A percentile compares a stretch with the other conserved stretches of the same genome.
Conservation (phyloP, 768 basidiomycete species). For the Macrocybe gigantea region DNA sequence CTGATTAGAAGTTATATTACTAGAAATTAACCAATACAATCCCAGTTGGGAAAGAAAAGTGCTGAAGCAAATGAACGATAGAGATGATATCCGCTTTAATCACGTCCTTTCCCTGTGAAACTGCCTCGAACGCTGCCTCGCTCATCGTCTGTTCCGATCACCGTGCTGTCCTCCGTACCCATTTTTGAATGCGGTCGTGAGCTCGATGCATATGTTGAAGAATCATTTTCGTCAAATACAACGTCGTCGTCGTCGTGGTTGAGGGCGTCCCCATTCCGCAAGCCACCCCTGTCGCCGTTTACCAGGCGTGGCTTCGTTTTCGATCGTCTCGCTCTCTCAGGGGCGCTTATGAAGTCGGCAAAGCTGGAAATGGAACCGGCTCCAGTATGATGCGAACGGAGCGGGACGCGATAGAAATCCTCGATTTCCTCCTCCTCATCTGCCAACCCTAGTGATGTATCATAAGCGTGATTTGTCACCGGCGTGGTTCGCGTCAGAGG, state of each 20-base stretch:
- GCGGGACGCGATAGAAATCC: slow-evolving; percentile 63
- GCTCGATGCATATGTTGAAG: slow-evolving; percentile 31
- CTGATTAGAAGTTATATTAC: no score
- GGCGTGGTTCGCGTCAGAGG: slow-evolving; percentile 46
- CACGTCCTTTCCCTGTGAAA: no score
- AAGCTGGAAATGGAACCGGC: slow-evolving; percentile 44
- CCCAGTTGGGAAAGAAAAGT: no score
- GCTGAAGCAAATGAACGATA: no score
- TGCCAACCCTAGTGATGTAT: slow-evolving; percentile 27
- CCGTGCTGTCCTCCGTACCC: slow-evolving; percentile 35
- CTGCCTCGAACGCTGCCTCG: slow-evolving; percentile 11
- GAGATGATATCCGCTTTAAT: no score
- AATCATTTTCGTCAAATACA: slow-evolving; percentile 59
- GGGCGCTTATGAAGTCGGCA: slow-evolving; percentile 60
- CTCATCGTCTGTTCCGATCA: slow-evolving; percentile 33
- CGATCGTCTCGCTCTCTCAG: slow-evolving; percentile 17
- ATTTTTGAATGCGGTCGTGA: slow-evolving; percentile 37
- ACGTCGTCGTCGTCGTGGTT: slow-evolving; percentile 42
- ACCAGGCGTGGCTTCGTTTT: slow-evolving; percentile 8
- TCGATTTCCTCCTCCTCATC: slow-evolving; percentile 59
- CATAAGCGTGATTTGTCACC: slow-evolving; percentile 28
- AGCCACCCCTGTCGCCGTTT: slow-evolving; percentile 12
- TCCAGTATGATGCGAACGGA: slow-evolving; percentile 37
- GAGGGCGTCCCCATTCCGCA: slow-evolving; percentile 24
- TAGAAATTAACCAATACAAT: no score